Percentiles rank a stretch among this genome's conserved stretches.
These are phyloP conservation scores for Protea cynaroides DNA, from an alignment of 164 flowering plant genomes.

Conservation along the genomic window DNA sequence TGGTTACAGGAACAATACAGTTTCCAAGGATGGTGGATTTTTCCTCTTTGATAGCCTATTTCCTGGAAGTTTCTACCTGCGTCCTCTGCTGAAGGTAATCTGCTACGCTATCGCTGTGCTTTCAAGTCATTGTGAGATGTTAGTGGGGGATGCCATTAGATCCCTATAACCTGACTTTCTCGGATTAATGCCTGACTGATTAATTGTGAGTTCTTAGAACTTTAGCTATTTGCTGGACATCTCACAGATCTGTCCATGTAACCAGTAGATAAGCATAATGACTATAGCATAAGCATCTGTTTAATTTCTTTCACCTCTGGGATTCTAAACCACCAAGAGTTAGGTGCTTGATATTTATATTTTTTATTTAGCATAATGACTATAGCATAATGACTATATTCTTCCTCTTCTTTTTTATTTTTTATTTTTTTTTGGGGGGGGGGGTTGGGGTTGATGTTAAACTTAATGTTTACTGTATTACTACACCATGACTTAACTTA, in stretches of 20 bases:
- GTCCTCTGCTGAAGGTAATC: slow-evolving; percentile 88
- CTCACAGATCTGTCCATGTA: neutral
- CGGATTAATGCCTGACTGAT: neutral
- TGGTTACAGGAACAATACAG: slow-evolving; percentile 91
- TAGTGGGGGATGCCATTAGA: neutral
- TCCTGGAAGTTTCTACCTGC: slow-evolving; percentile 94
- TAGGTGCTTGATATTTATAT: too few relatives aligned
- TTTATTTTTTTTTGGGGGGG: too few relatives aligned
- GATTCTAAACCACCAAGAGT: too few relatives aligned
- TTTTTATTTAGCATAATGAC: neutral
- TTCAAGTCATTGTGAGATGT: neutral
- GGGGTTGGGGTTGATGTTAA: too few relatives aligned
- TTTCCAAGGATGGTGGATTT: slow-evolving; percentile 66
- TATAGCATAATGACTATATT: too few relatives aligned
- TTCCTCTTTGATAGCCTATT: slow-evolving; percentile 73
- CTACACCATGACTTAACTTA: neutral
- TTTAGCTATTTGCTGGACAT: neutral
- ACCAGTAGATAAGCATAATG: too few relatives aligned
- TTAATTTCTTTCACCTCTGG: too few relatives aligned
- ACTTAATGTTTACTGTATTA: too few relatives aligned
- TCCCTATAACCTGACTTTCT: neutral
- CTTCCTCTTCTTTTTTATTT: too few relatives aligned
- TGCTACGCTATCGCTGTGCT: neutral
- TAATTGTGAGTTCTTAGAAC: neutral
- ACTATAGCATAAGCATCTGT: too few relatives aligned